Evolutionary conservation across 495 filamentous ascomycete genomes (phyloP).

Genomic region (Antarctomyces pellizariae): DNA sequence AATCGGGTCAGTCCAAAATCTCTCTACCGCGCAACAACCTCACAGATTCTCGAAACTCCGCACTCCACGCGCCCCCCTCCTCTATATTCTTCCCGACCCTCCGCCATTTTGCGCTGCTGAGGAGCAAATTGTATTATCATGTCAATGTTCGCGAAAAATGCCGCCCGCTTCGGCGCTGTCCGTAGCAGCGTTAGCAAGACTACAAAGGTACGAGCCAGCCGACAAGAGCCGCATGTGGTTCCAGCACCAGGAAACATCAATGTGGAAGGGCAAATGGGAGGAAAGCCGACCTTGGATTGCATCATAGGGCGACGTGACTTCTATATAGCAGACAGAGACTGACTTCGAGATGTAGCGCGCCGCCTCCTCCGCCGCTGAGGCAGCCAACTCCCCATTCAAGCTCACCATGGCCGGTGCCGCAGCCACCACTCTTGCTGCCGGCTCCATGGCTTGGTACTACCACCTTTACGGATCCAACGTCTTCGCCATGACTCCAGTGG

Average conservation of each 20-base stretch:
- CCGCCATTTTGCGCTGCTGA: no score
- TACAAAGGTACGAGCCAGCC: conserved; percentile 28
- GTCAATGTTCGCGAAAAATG: no score
- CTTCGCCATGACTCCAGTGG: conserved; percentile 73
- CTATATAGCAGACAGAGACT: conserved; percentile 8
- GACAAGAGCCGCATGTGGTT: conserved; percentile 4
- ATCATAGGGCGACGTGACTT: conserved; percentile 7
- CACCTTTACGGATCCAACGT: conserved; percentile 76
- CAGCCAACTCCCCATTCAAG: conserved; percentile 31
- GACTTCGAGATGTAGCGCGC: conserved; percentile 27
- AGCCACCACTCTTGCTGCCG: conserved; percentile 63
- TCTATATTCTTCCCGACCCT: no score
- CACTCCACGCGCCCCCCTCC: no score
- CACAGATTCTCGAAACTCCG: no score
- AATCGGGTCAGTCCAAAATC: no score
- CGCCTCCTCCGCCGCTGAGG: conserved; percentile 32
- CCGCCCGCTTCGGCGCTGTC: conserved; percentile 44
- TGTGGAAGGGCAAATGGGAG: no score
- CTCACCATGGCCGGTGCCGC: conserved; percentile 62
- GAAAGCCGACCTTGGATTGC: conserved; percentile 7
- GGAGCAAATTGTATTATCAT: no score
- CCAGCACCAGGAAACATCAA: conserved; percentile 3
- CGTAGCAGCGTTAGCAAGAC: conserved; percentile 34
- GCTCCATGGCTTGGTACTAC: conserved; percentile 85
- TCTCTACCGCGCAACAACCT: no score